Evolutionary conservation across 1,284 basidiomycete genomes (phyloP).

Genomic region (Limonomyces culmigenus): DNA sequence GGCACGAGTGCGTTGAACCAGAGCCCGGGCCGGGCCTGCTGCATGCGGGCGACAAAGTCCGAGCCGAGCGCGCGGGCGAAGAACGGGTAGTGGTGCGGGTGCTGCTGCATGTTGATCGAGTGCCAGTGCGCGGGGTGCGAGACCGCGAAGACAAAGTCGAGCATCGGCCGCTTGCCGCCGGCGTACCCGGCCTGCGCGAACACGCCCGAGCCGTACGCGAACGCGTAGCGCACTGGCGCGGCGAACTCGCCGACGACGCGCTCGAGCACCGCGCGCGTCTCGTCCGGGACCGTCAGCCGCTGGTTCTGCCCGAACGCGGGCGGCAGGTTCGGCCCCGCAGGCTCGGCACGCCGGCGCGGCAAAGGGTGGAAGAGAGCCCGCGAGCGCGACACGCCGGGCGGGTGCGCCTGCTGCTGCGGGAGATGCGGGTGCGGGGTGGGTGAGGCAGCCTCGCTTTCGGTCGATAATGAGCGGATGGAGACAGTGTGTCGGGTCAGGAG

Average conservation of each 20-base stretch:
- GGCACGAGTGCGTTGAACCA: conserved; percentile 91
- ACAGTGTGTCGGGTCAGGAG: background rate
- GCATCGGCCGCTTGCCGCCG: conserved; percentile 42
- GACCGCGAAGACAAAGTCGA: conserved; percentile 93
- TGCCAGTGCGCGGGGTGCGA: conserved; percentile 88
- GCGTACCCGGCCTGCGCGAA: conserved; percentile 74
- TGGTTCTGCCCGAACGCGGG: conserved; percentile 70
- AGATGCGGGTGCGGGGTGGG: background rate
- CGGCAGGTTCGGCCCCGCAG: conserved; percentile 37
- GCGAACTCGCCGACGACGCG: conserved; percentile 61
- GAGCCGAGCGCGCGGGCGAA: conserved; percentile 72
- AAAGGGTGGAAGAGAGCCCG: conserved; percentile 24
- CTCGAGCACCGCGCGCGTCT: conserved; percentile 63
- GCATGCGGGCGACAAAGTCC: conserved; percentile 58
- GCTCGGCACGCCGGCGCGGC: too few relatives aligned
- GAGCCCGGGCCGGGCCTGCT: conserved; percentile 73
- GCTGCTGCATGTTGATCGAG: conserved; percentile 82
- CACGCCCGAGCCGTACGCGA: conserved; percentile 90
- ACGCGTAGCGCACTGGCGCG: conserved; percentile 81
- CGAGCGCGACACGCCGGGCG: too few relatives aligned
- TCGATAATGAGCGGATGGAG: background rate
- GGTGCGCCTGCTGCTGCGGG: background rate
- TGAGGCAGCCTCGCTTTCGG: background rate
- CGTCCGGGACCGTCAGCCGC: conserved; percentile 56
- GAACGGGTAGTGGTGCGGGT: conserved; percentile 81